Percentiles rank a stretch among this genome's conserved stretches.
Evolutionary conservation across 2,329 filamentous ascomycete genomes (phyloP).

Genomic region (Thelonectria olida): DNA sequence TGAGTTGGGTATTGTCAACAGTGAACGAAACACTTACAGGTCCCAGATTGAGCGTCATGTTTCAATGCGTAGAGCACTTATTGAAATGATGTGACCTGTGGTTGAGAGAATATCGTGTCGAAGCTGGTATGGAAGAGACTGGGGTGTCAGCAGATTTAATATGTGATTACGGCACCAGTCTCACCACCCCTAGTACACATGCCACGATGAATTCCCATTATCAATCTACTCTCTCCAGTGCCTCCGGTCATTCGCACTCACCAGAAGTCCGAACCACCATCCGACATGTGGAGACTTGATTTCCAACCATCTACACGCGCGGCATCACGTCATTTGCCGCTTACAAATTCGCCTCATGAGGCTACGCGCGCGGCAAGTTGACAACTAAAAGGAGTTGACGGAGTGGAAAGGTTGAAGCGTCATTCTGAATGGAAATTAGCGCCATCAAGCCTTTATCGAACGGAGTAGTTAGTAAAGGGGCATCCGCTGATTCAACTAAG

Average conservation of each 20-base stretch:
- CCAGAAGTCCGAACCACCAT: neutral
- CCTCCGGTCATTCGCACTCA: neutral
- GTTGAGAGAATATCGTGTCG: neutral
- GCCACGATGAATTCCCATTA: neutral
- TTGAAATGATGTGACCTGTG: neutral
- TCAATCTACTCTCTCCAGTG: neutral
- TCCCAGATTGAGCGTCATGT: neutral
- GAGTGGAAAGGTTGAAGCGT: neutral
- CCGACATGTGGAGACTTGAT: neutral
- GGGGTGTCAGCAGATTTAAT: too few species aligned
- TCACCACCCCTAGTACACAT: neutral
- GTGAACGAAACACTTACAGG: neutral
- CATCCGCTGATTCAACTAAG: too few species aligned
- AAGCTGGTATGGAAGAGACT: too few species aligned
- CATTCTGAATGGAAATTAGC: too few species aligned
- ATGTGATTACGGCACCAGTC: too few species aligned
- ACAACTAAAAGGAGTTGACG: neutral
- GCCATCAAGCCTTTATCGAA: too few species aligned
- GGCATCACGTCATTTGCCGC: conserved; percentile 6
- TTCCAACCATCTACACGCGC: neutral
- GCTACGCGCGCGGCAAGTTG: conserved; percentile 2
- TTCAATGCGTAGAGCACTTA: neutral
- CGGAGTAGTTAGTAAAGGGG: too few species aligned
- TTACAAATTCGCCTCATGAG: conserved; percentile 2
- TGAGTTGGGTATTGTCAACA: too few species aligned